These are phyloP conservation scores for Vigna unguiculata DNA, from an alignment of 306 rosid genomes.

Conservation along the genomic window DNA sequence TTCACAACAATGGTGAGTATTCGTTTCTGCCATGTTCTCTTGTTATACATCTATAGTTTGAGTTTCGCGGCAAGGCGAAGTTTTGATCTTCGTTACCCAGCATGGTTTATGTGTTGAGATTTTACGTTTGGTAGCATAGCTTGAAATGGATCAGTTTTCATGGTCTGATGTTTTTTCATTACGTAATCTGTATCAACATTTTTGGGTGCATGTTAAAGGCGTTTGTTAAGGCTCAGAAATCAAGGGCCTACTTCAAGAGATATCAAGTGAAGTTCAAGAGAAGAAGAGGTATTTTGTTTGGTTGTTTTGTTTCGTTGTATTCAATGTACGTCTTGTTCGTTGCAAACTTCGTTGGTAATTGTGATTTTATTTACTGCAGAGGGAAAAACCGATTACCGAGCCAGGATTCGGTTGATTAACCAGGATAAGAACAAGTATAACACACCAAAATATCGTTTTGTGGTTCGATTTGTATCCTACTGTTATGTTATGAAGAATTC, in stretches of 20 bases:
- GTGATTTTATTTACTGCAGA: slow-evolving; percentile 48
- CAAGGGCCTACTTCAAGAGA: slow-evolving; percentile 55
- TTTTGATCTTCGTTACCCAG: not conserved
- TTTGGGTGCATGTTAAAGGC: not conserved
- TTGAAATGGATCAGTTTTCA: not conserved
- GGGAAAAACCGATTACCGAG: slow-evolving; percentile 93
- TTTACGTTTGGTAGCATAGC: not conserved
- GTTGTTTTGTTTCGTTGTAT: not conserved
- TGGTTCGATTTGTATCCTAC: slow-evolving; percentile 85
- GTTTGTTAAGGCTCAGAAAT: slow-evolving; percentile 41
- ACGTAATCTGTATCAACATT: not conserved
- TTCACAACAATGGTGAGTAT: slow-evolving; percentile 24
- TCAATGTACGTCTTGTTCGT: too few relatives aligned
- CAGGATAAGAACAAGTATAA: slow-evolving; percentile 94
- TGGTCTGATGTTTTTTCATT: not conserved
- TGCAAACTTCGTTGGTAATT: not conserved
- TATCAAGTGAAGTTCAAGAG: slow-evolving; percentile 62
- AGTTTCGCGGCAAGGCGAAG: not conserved
- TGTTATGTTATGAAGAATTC: not conserved
- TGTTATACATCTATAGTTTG: not conserved
- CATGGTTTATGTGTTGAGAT: not conserved
- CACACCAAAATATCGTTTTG: slow-evolving; percentile 85
- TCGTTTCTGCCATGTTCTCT: not conserved
- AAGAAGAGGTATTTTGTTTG: slow-evolving; percentile 47
- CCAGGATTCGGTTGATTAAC: slow-evolving; percentile 83